Conservation (phyloP, 2,329 filamentous ascomycete genomes). For the Cladorrhinum sp. region DNA sequence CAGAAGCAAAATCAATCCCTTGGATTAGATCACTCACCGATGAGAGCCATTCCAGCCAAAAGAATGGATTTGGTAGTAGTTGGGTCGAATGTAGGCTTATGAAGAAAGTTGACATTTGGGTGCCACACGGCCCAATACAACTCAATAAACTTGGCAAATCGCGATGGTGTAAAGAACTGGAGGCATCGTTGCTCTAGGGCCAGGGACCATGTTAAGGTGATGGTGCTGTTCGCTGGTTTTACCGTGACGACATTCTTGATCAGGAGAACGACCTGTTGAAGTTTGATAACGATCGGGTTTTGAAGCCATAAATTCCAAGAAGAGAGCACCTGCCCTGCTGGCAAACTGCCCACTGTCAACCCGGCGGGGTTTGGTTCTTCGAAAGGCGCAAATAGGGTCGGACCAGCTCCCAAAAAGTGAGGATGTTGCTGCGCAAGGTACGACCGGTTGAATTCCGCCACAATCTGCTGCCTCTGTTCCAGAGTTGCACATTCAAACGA, state of each 20-base stretch:
- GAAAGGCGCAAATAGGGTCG: not conserved
- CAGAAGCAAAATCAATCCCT: conserved; percentile 4
- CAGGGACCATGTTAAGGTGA: conserved; percentile 35
- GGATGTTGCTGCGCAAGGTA: conserved; percentile 19
- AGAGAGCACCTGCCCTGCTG: not conserved
- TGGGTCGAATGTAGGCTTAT: conserved; percentile 36
- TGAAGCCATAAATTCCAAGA: conserved; percentile 27
- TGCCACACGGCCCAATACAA: conserved; percentile 39
- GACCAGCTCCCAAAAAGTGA: conserved; percentile 3
- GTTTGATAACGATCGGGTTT: conserved; percentile 35
- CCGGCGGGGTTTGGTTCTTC: not conserved
- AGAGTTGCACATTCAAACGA: conserved; percentile 38
- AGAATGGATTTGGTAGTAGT: conserved; percentile 30
- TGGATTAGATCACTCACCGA: conserved; percentile 27
- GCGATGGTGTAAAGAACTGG: conserved; percentile 29
- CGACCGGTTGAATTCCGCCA: conserved; percentile 20
- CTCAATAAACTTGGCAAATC: conserved; percentile 32
- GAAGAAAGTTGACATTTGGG: conserved; percentile 36
- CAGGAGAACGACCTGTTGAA: conserved; percentile 36
- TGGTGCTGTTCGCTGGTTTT: conserved; percentile 35
- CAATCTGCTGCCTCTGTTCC: conserved; percentile 31
- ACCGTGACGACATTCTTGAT: conserved; percentile 35
- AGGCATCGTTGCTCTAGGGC: conserved; percentile 30
- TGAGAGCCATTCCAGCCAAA: conserved; percentile 35
- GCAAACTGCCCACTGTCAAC: not conserved